These are phyloP conservation scores for Cytospora piceicola DNA, from an alignment of 2,329 filamentous ascomycete genomes.

Conservation along the genomic window DNA sequence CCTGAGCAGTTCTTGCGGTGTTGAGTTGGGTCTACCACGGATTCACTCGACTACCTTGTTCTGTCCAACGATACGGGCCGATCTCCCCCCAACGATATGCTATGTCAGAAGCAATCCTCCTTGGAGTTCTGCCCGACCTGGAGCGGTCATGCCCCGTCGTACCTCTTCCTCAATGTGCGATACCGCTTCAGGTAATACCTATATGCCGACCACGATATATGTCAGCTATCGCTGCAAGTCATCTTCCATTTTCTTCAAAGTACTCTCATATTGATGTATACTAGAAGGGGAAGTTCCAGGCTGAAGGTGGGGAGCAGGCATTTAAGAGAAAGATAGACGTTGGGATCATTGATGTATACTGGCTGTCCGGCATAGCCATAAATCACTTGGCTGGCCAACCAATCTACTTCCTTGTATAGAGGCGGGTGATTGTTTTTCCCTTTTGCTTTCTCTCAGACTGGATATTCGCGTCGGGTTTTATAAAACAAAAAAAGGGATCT, in stretches of 20 bases:
- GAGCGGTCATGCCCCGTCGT: slow-evolving; percentile 53
- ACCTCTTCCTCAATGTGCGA: slow-evolving; percentile 80
- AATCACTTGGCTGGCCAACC: slow-evolving; percentile 2
- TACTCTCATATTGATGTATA: slow-evolving; percentile 7
- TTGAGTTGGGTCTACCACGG: neutral
- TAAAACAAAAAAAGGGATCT: neutral
- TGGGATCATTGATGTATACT: neutral
- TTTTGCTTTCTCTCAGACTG: neutral
- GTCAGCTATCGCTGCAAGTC: slow-evolving; percentile 8
- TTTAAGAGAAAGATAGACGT: neutral
- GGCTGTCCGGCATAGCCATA: neutral
- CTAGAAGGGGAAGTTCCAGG: neutral
- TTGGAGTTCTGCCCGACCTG: neutral
- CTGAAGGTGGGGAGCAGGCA: neutral
- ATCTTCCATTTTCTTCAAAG: neutral
- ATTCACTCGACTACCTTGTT: neutral
- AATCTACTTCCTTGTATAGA: slow-evolving; percentile 2
- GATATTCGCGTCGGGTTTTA: neutral
- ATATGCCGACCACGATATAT: slow-evolving; percentile 29
- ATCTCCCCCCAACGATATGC: neutral
- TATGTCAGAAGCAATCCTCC: neutral
- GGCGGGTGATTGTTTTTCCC: neutral
- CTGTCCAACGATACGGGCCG: neutral
- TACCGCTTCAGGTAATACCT: slow-evolving; percentile 95
- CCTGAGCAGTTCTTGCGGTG: neutral